Conservation (phyloP, 2,329 filamentous ascomycete species). For the Endothia cerciana region DNA sequence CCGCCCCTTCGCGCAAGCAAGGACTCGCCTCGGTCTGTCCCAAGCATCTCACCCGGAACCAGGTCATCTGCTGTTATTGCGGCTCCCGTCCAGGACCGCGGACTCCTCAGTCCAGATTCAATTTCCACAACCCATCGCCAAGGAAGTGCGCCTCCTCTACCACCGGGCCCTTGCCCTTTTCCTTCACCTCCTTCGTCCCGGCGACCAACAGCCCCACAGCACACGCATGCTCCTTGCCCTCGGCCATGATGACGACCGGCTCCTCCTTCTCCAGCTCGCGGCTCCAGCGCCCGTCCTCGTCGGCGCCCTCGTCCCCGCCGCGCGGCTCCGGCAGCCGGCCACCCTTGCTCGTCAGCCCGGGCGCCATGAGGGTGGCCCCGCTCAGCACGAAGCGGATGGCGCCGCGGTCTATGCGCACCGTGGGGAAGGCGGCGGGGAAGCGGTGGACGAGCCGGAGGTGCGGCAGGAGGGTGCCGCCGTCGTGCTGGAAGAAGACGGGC, state of each 20-base stretch:
- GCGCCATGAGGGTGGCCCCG: constrained; percentile 94
- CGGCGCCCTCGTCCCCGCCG: constrained; percentile 48
- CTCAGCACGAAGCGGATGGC: constrained; percentile 96
- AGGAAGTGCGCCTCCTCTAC: constrained; percentile 93
- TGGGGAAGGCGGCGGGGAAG: constrained; percentile 83
- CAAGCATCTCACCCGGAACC: not conserved
- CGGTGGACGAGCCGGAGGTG: constrained; percentile 89
- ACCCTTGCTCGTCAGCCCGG: constrained; percentile 82
- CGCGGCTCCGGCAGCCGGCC: constrained; percentile 71
- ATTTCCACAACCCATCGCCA: constrained; percentile 89
- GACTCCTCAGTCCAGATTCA: constrained; percentile 54
- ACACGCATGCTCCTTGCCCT: constrained; percentile 92
- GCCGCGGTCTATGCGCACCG: constrained; percentile 88
- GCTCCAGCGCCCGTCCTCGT: constrained; percentile 60
- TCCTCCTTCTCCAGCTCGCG: constrained; percentile 77
- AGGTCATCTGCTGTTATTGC: not conserved
- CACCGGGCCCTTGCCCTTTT: constrained; percentile 90
- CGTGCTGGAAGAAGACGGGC: constrained; percentile 91
- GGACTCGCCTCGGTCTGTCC: not conserved
- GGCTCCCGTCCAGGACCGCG: not conserved
- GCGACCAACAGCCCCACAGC: constrained; percentile 83
- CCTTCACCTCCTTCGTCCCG: constrained; percentile 90
- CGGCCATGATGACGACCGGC: constrained; percentile 86
- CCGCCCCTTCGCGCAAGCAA: not conserved
- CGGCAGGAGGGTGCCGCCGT: constrained; percentile 71